Evolutionary conservation across 345 rosid species (phyloP).

Genomic region (Diplotaxis tenuifolia): DNA sequence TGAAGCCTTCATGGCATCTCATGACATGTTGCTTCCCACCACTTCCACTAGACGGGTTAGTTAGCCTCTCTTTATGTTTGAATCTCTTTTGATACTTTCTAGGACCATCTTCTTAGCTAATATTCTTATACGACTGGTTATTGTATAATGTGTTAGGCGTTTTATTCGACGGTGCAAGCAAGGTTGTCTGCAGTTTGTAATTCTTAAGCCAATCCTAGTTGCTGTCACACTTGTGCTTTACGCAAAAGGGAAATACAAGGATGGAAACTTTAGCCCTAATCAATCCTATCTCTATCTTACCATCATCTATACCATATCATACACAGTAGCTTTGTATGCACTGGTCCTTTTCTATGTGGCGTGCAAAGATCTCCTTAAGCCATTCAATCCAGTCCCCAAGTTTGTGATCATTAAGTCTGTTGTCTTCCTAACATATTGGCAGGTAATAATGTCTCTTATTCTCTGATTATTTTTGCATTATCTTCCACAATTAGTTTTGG

Average conservation of each 20-base stretch:
- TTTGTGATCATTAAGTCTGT: constrained; percentile 93
- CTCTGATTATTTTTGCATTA: background rate
- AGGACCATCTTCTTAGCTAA: constrained; percentile 11
- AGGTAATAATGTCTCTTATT: constrained; percentile 55
- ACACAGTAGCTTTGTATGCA: constrained; percentile 84
- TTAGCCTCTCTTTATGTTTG: constrained; percentile 5
- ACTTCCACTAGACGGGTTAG: constrained; percentile 86
- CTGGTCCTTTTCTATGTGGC: constrained; percentile 89
- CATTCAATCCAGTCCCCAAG: constrained; percentile 98
- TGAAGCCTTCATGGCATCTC: constrained; percentile 78
- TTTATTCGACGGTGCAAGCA: constrained; percentile 98
- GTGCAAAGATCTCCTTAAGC: constrained; percentile 96
- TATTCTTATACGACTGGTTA: constrained; percentile 8
- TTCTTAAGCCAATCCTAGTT: constrained; percentile 88
- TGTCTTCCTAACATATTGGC: constrained; percentile 97
- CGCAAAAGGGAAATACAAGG: constrained; percentile 92
- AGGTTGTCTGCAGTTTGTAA: constrained; percentile 97
- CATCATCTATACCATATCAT: constrained; percentile 85
- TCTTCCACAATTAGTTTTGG: background rate
- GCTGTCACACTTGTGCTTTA: constrained; percentile 84
- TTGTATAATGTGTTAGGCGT: constrained; percentile 51
- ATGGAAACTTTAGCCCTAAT: constrained; percentile 89
- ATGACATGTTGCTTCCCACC: constrained; percentile 97
- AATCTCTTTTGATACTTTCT: background rate
- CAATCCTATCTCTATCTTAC: constrained; percentile 92